Conservation (phyloP, 495 filamentous ascomycete species). For the Aspergillus taichungensis region DNA sequence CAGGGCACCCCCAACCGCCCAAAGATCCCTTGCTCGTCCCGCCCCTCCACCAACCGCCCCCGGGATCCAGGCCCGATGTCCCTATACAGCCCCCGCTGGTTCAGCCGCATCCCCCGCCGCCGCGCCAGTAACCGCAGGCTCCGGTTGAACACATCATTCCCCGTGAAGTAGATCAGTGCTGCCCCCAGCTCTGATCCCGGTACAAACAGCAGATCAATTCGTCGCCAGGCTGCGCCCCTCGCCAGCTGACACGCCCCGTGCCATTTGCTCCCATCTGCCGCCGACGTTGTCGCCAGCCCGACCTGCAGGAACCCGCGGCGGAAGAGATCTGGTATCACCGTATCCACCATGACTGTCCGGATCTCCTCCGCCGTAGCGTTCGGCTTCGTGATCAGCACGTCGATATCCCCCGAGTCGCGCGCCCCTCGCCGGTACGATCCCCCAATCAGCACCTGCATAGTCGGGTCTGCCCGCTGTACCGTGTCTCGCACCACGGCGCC, state of each 20-base stretch:
- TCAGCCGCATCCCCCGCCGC: slow-evolving; percentile 78
- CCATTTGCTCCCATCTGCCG: slow-evolving; percentile 61
- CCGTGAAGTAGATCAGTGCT: slow-evolving; percentile 90
- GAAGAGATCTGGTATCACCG: slow-evolving; percentile 55
- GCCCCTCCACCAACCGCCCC: slow-evolving; percentile 65
- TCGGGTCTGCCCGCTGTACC: slow-evolving; percentile 51
- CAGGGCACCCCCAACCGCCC: slow-evolving; percentile 79
- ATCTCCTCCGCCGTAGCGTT: slow-evolving; percentile 48
- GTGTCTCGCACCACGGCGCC: slow-evolving; percentile 57
- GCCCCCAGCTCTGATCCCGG: slow-evolving; percentile 76
- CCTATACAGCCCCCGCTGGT: slow-evolving; percentile 73
- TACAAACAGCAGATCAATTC: slow-evolving; percentile 83
- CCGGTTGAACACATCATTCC: slow-evolving; percentile 94
- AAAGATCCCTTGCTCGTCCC: slow-evolving; percentile 78
- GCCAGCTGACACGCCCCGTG: slow-evolving; percentile 75
- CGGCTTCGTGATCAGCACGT: slow-evolving; percentile 74
- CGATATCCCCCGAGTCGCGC: slow-evolving; percentile 68
- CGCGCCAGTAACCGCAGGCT: slow-evolving; percentile 75
- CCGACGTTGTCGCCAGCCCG: slow-evolving; percentile 37
- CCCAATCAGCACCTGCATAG: slow-evolving; percentile 60
- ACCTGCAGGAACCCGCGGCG: slow-evolving; percentile 50
- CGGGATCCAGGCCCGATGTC: slow-evolving; percentile 58
- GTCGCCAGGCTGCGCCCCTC: slow-evolving; percentile 51
- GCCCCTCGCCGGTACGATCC: slow-evolving; percentile 85
- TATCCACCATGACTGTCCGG: slow-evolving; percentile 51